A percentile compares a stretch with the other conserved stretches of the same genome.
These are phyloP conservation scores for Cutaneotrichosporon sp. DNA, from an alignment of 1,284 basidiomycete genomes.

Conservation along the genomic window DNA sequence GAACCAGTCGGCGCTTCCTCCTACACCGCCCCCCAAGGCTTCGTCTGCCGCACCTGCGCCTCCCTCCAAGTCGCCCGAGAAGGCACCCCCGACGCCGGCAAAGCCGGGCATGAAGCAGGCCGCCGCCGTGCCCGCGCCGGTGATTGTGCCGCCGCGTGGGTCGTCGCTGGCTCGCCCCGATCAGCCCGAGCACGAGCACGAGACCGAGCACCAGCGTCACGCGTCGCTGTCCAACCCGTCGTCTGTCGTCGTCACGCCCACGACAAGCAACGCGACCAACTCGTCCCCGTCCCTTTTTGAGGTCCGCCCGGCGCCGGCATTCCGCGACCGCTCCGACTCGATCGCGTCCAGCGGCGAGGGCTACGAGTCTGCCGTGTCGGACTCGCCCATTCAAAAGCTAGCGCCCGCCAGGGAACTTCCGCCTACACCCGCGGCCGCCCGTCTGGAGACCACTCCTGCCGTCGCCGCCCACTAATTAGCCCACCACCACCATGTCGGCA, in stretches of 20 bases:
- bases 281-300: constrained; percentile 14
- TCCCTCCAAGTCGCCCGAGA: neutral
- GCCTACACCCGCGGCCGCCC: too few relatives aligned
- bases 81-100: neutral
- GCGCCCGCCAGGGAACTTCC: too few relatives aligned
- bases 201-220: constrained; percentile 1
- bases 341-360: constrained; percentile 1
- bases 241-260: constrained; percentile 17
- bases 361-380: constrained; percentile 2
- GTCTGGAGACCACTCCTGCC: neutral
- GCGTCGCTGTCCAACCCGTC: constrained; percentile 14
- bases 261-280: constrained; percentile 13
- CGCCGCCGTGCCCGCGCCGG: constrained; percentile 6
- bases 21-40: neutral
- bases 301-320: constrained; percentile 1
- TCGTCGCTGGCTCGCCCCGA: constrained; percentile 7
- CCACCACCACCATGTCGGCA: too few relatives aligned
- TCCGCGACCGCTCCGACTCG: constrained; percentile 16
- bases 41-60: neutral
- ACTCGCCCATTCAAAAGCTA: neutral
- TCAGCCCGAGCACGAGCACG: neutral
- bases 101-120: neutral
- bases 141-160: constrained; percentile 15
- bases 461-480: constrained; percentile 2
- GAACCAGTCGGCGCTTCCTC: neutral